Conservation (phyloP, 2,329 filamentous ascomycete species). For the Teratosphaeria viscida region DNA sequence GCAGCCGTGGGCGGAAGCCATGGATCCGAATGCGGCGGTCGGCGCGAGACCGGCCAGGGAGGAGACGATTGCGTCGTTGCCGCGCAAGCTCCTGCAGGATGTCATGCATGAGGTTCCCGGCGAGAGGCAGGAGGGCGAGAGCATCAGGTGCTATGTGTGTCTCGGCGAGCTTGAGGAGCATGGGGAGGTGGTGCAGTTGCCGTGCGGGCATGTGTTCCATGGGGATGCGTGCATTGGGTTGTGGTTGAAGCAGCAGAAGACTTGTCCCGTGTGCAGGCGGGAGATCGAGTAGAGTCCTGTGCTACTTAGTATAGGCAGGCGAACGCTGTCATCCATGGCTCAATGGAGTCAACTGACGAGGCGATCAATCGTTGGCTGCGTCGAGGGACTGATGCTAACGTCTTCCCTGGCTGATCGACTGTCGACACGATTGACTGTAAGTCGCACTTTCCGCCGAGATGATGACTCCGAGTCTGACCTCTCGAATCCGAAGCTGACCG, state of each 20-base stretch:
- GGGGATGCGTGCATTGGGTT: not conserved
- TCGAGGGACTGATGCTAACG: too few relatives aligned
- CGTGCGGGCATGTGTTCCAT: not conserved
- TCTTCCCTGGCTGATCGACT: not conserved
- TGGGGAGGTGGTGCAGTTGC: not conserved
- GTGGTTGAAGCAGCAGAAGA: not conserved
- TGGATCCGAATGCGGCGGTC: conserved; percentile 13
- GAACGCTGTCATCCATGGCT: too few relatives aligned
- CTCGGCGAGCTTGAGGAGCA: not conserved
- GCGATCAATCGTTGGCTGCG: too few relatives aligned
- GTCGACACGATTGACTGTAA: not conserved
- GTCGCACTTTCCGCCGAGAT: too few relatives aligned
- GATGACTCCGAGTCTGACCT: too few relatives aligned
- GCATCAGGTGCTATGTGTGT: not conserved
- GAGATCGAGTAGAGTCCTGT: not conserved
- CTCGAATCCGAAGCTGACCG: too few relatives aligned
- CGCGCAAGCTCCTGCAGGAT: not conserved
- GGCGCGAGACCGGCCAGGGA: not conserved
- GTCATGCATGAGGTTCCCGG: not conserved
- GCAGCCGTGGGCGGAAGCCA: conserved; percentile 15
- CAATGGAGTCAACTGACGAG: not conserved
- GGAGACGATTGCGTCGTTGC: not conserved
- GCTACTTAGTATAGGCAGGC: not conserved
- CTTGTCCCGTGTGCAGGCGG: not conserved
- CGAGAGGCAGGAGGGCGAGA: not conserved